phyloP scores from a whole-genome alignment of 805 yeast genomes.

The Nakazawaea ernobii region DNA sequence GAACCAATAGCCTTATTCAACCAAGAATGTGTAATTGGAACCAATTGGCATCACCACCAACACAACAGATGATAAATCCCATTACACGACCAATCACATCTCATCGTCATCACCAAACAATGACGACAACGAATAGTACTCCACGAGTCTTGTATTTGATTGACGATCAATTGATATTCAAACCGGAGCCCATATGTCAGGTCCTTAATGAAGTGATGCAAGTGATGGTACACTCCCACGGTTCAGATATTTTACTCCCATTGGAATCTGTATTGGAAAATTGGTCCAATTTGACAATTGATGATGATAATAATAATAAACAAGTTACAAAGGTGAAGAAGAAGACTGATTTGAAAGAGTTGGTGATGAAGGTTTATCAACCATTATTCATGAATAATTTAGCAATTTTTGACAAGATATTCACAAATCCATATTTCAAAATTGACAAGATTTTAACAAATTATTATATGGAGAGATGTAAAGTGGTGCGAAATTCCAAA shows the following conservation, averaged over 20 bases:
- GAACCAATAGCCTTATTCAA: too few relatives aligned
- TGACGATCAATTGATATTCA: background rate
- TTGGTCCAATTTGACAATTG: background rate
- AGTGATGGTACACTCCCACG: background rate
- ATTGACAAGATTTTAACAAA: background rate
- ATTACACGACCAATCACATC: too few relatives aligned
- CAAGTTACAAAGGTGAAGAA: background rate
- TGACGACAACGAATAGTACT: too few relatives aligned
- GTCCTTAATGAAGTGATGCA: constrained; percentile 1
- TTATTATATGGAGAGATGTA: background rate
- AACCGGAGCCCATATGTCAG: background rate
- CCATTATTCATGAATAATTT: background rate
- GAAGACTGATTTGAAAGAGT: background rate
- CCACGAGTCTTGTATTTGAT: background rate
- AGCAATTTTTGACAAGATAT: background rate
- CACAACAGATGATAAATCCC: too few relatives aligned
- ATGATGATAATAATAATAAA: too few relatives aligned
- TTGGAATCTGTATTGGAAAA: background rate
- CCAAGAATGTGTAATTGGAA: too few relatives aligned
- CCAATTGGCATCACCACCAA: too few relatives aligned
- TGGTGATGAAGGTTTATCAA: background rate
- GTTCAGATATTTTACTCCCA: background rate
- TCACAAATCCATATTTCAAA: constrained; percentile 9
- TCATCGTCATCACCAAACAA: too few relatives aligned
- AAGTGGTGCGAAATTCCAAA: background rate